A percentile compares a stretch with the other conserved stretches of the same genome.
Conservation (phyloP, 805 yeast species). For the Wilhelminamyces savonicus region DNA sequence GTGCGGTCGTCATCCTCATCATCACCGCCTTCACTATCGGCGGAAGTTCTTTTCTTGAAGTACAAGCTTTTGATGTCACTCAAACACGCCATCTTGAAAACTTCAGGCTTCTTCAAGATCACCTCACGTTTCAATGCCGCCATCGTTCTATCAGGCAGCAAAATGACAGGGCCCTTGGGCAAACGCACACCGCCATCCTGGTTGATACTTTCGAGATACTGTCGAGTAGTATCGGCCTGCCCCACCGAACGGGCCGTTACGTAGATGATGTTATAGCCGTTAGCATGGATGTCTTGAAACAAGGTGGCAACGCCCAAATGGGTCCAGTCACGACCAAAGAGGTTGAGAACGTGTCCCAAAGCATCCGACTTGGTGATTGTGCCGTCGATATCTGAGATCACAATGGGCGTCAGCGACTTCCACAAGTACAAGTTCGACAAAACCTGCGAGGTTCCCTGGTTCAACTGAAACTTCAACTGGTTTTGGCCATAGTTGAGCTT, state of each 20-base stretch:
- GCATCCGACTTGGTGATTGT: constrained; percentile 98
- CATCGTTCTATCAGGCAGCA: constrained; percentile 93
- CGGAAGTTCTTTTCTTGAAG: constrained; percentile 14
- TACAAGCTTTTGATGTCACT: constrained; percentile 77
- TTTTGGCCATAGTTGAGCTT: constrained; percentile 76
- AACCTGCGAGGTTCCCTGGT: constrained; percentile 74
- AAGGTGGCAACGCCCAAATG: constrained; percentile 92
- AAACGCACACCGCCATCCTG: constrained; percentile 67
- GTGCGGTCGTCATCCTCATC: constrained; percentile 42
- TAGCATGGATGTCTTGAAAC: constrained; percentile 76
- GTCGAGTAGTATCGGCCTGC: constrained; percentile 86
- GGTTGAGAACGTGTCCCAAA: constrained; percentile 87
- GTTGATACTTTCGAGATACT: constrained; percentile 68
- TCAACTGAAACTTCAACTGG: constrained; percentile 70
- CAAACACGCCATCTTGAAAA: constrained; percentile 96
- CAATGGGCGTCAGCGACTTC: constrained; percentile 82
- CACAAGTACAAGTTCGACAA: constrained; percentile 73
- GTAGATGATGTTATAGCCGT: constrained; percentile 92
- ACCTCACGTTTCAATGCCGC: constrained; percentile 93
- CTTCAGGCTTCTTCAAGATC: constrained; percentile 90
- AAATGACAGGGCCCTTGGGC: constrained; percentile 89
- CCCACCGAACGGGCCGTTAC: constrained; percentile 94
- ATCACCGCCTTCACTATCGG: constrained; percentile 1
- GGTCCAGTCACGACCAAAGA: constrained; percentile 97
- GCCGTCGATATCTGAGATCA: constrained; percentile 95